Evolutionary conservation across 2,329 filamentous ascomycete genomes (phyloP).

Genomic region (Calonectria naviculata): DNA sequence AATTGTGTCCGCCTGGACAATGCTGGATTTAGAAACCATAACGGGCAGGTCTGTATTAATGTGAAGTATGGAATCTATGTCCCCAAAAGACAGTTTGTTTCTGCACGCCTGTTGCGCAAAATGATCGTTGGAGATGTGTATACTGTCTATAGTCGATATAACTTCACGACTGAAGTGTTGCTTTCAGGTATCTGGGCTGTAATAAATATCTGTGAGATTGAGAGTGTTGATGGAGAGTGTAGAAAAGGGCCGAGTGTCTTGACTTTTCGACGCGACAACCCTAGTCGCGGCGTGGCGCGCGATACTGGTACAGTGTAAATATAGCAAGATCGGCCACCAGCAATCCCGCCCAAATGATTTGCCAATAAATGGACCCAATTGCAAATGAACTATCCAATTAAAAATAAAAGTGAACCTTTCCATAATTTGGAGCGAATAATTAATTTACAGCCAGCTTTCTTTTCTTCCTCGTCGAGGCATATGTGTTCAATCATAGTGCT

Average conservation of each 20-base stretch:
- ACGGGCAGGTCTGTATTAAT: neutral
- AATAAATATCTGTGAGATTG: neutral
- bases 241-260: neutral
- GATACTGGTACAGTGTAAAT: neutral
- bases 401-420: neutral
- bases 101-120: too few species aligned
- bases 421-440: too few species aligned
- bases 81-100: too few species aligned
- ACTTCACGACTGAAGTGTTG: neutral
- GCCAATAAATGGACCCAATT: neutral
- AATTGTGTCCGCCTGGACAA: slow-evolving; percentile 36
- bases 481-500: too few species aligned
- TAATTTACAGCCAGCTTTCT: too few species aligned
- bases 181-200: neutral
- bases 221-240: neutral
- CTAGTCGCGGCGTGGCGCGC: neutral
- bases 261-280: neutral
- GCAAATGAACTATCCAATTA: neutral
- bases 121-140: neutral
- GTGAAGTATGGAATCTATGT: neutral
- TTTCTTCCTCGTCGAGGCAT: too few species aligned
- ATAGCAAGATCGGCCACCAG: neutral
- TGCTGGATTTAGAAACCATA: slow-evolving; percentile 30
- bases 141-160: neutral
- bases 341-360: neutral